A percentile compares a stretch with the other conserved stretches of the same genome.
Conservation (phyloP, 768 basidiomycete genomes). For the Plicaturopsis crispa region DNA sequence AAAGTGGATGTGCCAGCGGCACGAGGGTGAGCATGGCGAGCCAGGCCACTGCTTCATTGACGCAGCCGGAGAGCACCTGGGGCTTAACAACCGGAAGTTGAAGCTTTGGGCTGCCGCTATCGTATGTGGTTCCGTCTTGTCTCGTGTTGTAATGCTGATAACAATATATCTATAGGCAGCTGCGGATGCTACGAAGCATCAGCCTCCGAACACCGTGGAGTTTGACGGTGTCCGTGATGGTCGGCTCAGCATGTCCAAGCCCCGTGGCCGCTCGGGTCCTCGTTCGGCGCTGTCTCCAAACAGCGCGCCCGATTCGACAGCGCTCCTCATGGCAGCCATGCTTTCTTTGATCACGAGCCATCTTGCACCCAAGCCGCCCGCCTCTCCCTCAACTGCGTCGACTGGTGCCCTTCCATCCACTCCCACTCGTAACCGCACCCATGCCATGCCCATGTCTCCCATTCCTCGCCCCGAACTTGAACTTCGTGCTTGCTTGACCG, state of each 20-base stretch:
- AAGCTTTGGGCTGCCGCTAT: slow-evolving; percentile 11
- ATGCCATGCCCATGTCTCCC: too few species aligned
- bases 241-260: slow-evolving; percentile 1
- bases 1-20: slow-evolving; percentile 11
- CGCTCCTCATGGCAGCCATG: slow-evolving; percentile 6
- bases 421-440: too few species aligned
- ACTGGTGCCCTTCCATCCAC: slow-evolving; percentile 1
- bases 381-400: too few species aligned
- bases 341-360: slow-evolving; percentile 1
- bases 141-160: neutral
- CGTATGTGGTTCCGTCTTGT: slow-evolving; percentile 2
- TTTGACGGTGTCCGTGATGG: slow-evolving; percentile 11
- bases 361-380: neutral
- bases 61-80: slow-evolving; percentile 2
- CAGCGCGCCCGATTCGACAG: neutral
- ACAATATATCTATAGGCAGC: slow-evolving; percentile 2
- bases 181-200: slow-evolving; percentile 4
- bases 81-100: slow-evolving; percentile 7
- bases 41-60: slow-evolving; percentile 10
- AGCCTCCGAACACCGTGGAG: slow-evolving; percentile 7
- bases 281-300: neutral
- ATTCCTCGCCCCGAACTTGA: too few species aligned
- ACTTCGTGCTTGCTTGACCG: too few species aligned
- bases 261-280: slow-evolving; percentile 9
- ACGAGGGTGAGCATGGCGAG: slow-evolving; percentile 14